Percentiles rank a stretch among this genome's conserved stretches.
Conservation (phyloP, 176 grass and related monocot genomes). For the maize (Zea mays) region Zm-B73-REFERENCE-NAM-5.0 NC_050105.1:107083001-107083500, state of each 20-base stretch:
- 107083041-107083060: conserved; percentile 76
- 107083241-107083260: neutral
- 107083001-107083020: conserved; percentile 92
- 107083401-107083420: conserved; percentile 98
- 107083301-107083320: conserved; percentile 50
- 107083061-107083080: conserved; percentile 76
- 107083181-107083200: conserved; percentile 93
- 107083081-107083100: conserved; percentile 29
- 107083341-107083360: conserved; percentile 96
- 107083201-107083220: conserved; percentile 80
- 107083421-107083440: conserved; percentile 95
- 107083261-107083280: conserved; percentile 12
- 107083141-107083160: conserved; percentile 98
- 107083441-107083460: conserved; percentile 92
- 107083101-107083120: conserved; percentile 15
- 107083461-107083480: conserved; percentile 30
- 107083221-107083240: conserved; percentile 21
- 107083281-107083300: conserved; percentile 25
- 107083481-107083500: conserved; percentile 27
- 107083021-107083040: conserved; percentile 74
- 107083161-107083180: conserved; percentile 89
- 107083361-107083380: conserved; percentile 98
- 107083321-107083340: conserved; percentile 97
- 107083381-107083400: conserved; percentile 97
- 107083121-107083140: conserved; percentile 55